Conservation (phyloP, 192 early-diverging fungal species). For the Entomortierella parvispora region DNA sequence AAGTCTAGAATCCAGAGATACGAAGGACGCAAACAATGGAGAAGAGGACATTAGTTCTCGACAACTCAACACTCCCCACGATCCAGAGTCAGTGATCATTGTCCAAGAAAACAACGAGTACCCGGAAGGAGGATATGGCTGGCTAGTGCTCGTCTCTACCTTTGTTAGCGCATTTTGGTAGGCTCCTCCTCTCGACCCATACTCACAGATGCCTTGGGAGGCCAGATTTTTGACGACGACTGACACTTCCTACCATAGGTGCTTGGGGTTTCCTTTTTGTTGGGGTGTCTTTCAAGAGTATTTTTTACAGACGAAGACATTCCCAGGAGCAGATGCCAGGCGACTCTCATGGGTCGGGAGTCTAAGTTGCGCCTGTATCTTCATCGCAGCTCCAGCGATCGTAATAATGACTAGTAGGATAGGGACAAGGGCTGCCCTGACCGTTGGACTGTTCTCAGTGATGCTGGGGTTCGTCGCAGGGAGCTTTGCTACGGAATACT, state of each 20-base stretch:
- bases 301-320: conserved; percentile 5
- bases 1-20: too few species aligned
- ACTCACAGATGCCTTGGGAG: background rate
- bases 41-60: too few species aligned
- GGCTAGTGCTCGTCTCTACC: conserved; percentile 17
- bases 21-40: too few species aligned
- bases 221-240: background rate
- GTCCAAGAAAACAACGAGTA: background rate
- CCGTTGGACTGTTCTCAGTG: background rate
- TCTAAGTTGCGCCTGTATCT: conserved; percentile 17
- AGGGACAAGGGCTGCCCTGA: conserved; percentile 3
- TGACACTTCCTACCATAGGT: background rate
- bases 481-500: conserved; percentile 8
- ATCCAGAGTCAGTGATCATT: too few species aligned
- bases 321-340: background rate
- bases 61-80: too few species aligned
- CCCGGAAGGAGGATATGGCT: conserved; percentile 21
- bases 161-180: conserved; percentile 18
- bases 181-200: background rate
- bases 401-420: background rate
- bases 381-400: conserved; percentile 11
- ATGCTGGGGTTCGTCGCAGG: conserved; percentile 11
- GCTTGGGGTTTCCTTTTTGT: conserved; percentile 10
- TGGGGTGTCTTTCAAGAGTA: conserved; percentile 29
- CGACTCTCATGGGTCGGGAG: conserved; percentile 18